phyloP scores from a whole-genome alignment of 768 basidiomycete genomes.

The Lanmaoa pseudosensibilis region DNA sequence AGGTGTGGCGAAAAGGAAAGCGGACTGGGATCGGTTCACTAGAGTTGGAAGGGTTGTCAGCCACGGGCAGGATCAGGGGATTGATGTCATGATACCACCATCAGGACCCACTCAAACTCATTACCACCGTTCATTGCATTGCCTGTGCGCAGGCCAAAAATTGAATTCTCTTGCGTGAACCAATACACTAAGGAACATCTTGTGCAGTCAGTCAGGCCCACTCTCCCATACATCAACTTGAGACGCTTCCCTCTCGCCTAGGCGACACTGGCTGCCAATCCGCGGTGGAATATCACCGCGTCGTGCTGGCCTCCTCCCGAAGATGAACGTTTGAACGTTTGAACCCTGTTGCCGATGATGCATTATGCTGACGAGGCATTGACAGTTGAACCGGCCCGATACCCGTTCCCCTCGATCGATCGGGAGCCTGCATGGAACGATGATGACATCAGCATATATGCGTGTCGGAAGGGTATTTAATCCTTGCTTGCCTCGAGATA shows the following conservation, averaged over 20 bases:
- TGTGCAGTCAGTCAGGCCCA: too few relatives aligned
- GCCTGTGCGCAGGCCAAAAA: not conserved
- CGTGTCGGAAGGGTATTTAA: not conserved
- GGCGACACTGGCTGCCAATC: too few relatives aligned
- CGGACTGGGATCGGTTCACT: constrained; percentile 30
- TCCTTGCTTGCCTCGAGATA: not conserved
- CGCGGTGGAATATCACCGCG: not conserved
- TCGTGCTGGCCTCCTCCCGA: not conserved
- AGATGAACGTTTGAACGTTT: not conserved
- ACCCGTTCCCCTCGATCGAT: not conserved
- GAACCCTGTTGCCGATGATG: not conserved
- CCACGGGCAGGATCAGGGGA: constrained; percentile 35
- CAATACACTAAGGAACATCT: not conserved
- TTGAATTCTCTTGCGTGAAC: not conserved
- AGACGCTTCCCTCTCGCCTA: too few relatives aligned
- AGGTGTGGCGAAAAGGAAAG: constrained; percentile 46
- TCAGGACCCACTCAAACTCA: too few relatives aligned
- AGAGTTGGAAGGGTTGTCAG: constrained; percentile 27
- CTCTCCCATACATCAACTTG: too few relatives aligned
- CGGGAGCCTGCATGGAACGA: not conserved
- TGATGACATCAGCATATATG: not conserved
- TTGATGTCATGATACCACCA: constrained; percentile 12
- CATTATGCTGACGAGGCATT: too few relatives aligned
- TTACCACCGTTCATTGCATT: too few relatives aligned
- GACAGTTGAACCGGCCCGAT: not conserved